These are phyloP conservation scores for Sordariomycetes sp. DNA, from an alignment of 2,329 filamentous ascomycete genomes.

Conservation along the genomic window DNA sequence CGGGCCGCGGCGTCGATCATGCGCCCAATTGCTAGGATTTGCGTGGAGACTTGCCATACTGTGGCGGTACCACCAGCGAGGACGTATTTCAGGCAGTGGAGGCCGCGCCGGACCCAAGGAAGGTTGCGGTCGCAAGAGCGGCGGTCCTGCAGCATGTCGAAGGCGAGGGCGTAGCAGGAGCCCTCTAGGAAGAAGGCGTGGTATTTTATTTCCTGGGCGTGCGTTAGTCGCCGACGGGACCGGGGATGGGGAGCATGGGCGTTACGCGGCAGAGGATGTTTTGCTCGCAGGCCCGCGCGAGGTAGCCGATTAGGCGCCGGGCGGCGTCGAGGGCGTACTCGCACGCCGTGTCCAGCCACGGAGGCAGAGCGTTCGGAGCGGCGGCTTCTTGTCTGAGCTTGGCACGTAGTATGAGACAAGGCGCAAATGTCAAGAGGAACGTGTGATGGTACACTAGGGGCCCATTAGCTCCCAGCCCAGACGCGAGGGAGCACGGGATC, in stretches of 20 bases:
- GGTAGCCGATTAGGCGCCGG: slow-evolving; percentile 22
- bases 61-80: slow-evolving; percentile 4
- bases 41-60: slow-evolving; percentile 11
- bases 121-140: slow-evolving; percentile 20
- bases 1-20: slow-evolving; percentile 15
- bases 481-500: neutral
- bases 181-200: slow-evolving; percentile 28
- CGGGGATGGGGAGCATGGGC: neutral
- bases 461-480: neutral
- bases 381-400: slow-evolving; percentile 20
- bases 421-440: slow-evolving; percentile 25
- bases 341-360: slow-evolving; percentile 29
- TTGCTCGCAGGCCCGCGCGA: slow-evolving; percentile 22
- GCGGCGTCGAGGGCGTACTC: slow-evolving; percentile 25
- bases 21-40: slow-evolving; percentile 14
- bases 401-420: slow-evolving; percentile 27
- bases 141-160: slow-evolving; percentile 25
- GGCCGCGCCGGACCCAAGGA: slow-evolving; percentile 18
- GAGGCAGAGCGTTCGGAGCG: slow-evolving; percentile 3
- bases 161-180: slow-evolving; percentile 24
- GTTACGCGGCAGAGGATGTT: slow-evolving; percentile 24
- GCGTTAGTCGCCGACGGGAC: slow-evolving; percentile 1
- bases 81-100: neutral
- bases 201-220: slow-evolving; percentile 24
- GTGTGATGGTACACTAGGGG: slow-evolving; percentile 26